Base-by-base conservation (phyloP, 345 rosid species). In the Anastatica hierochuntica region DNA sequence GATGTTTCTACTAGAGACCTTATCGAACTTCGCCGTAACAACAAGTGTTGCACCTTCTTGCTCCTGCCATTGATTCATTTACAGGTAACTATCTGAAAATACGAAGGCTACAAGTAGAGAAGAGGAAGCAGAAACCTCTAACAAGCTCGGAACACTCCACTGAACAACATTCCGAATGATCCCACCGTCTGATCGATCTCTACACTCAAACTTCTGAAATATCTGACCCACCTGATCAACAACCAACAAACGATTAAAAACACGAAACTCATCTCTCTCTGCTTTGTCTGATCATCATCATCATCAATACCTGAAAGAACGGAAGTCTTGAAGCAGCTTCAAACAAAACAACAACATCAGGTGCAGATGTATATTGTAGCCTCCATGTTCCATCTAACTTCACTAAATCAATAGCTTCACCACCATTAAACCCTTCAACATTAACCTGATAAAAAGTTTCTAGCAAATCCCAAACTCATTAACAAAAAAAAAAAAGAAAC, bases 361-460 rank as follows among this genome's bases (percentile, higher is more conserved):
- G 75, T 11, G 97, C 97, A 60, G 97, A 84, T 33, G 96, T 86
- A 64, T 90, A 90, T 53, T 86, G 96, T 47, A 90, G 72, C 11
- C 97, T 83, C 97, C 97, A 90, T 34, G 94, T 84, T 51, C 97
- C 97, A 80, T 90, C 87, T 79, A 90, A 67, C 75, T 62, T 49
- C 66, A 40, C 66, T 48, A 84, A 12, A 71, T 90, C 83, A 61
- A 84, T 70, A n/a, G 79, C 76, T 18, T 60, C 83, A 65, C 94
- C 97, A 12, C 60, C 37, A 53, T 75, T 77, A 74, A 46, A 80
- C 24, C 82, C 79, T 75, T 90, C 96, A 48, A 86, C 72, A 53
- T 47, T 63, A 52, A 90, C 94, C 94, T 86, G 77, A 72, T n/a
- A n/a, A n/a, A 44, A 66, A 45, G 58, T 65, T 65, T 19, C 70